Base-by-base conservation (phyloP, 768 basidiomycete genomes). In the Sarcodon sp. region DNA sequence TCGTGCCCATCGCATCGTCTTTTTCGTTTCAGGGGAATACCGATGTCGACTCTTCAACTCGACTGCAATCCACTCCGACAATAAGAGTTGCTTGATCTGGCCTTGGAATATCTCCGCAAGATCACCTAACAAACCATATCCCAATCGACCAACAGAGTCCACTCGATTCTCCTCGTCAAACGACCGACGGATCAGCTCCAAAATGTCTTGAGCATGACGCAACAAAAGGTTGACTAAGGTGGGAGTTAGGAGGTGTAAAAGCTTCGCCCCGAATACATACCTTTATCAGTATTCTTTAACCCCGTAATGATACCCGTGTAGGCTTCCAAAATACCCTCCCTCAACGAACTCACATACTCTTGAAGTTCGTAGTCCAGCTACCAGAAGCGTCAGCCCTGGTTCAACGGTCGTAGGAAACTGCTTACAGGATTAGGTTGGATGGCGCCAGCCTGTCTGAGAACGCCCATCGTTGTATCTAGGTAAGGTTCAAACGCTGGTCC, bases 281-380 rank as follows among this genome's bases (percentile, higher is more conserved):
- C 76, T 68, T 89, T 81, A 16, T 78, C 76, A 1, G 84, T 85
- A 56, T 79, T 80, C 71, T 92, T 93, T 59, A 97, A 69, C 0
- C 87, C 92, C 35, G 88, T 83, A 51, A 97, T 81, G 53, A 99
- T 83, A 21, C 94, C 93, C 4, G 88, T 94, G 58, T 96, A 97
- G 2, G 96, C 94, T 63, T 99, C 96, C 33, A 97, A 69, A 54
- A 99, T 97, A 41, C 91, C 91, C 58, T 98, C 96, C 35, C 96
- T 80, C 49, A 99, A 73, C 47, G 79, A 78, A 47, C 79, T 74
- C 41, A 94, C 89, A 59, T 98, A 98, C 54, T 99, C 96, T 49
- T 93, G 75, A 49, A 93, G 76, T 52, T 94, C 91, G 55, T 80
- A 87, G 61, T 93, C 88, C 34, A 84, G 77, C 88, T 78, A 33